A percentile compares a stretch with the other conserved stretches of the same genome.
Evolutionary conservation across 2,329 filamentous ascomycete genomes (phyloP).

Genomic region (Xylariomycetidae sp.): DNA sequence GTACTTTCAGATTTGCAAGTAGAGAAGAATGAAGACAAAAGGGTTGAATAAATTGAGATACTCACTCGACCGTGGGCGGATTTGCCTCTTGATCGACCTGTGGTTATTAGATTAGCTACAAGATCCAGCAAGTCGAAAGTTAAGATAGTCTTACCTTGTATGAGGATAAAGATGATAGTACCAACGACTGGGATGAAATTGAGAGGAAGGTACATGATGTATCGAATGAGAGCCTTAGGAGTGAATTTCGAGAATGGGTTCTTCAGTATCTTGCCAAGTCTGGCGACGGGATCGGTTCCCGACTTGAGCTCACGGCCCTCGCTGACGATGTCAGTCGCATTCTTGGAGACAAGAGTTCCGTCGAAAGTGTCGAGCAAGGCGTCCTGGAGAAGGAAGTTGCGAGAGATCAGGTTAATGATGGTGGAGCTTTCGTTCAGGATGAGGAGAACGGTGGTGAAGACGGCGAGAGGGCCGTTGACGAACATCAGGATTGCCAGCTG

Average conservation of each 20-base stretch:
- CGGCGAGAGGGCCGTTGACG: conserved; percentile 77
- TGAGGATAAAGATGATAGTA: conserved; percentile 70
- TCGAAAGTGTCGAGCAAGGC: conserved; percentile 88
- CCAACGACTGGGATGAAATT: conserved; percentile 93
- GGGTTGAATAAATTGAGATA: conserved; percentile 11
- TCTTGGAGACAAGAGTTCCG: conserved; percentile 54
- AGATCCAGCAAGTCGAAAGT: not conserved
- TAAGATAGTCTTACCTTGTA: conserved; percentile 54
- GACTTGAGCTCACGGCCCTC: conserved; percentile 69
- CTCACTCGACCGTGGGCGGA: conserved; percentile 51
- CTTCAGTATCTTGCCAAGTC: conserved; percentile 54
- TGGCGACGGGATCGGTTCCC: conserved; percentile 51
- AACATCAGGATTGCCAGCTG: conserved; percentile 80
- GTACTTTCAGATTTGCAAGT: too few species aligned
- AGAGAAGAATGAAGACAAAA: too few species aligned
- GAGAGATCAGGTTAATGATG: conserved; percentile 52
- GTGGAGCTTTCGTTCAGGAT: conserved; percentile 60
- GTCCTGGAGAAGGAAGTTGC: conserved; percentile 74
- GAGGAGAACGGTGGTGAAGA: conserved; percentile 66
- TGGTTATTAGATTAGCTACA: conserved; percentile 8
- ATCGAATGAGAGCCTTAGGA: conserved; percentile 64
- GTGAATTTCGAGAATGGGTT: conserved; percentile 53
- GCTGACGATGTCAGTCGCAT: conserved; percentile 58
- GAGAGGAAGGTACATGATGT: conserved; percentile 80
- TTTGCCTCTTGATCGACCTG: conserved; percentile 44